Evolutionary conservation across 805 yeast genomes (phyloP).

Genomic region (Debaryomyces maramus): DNA sequence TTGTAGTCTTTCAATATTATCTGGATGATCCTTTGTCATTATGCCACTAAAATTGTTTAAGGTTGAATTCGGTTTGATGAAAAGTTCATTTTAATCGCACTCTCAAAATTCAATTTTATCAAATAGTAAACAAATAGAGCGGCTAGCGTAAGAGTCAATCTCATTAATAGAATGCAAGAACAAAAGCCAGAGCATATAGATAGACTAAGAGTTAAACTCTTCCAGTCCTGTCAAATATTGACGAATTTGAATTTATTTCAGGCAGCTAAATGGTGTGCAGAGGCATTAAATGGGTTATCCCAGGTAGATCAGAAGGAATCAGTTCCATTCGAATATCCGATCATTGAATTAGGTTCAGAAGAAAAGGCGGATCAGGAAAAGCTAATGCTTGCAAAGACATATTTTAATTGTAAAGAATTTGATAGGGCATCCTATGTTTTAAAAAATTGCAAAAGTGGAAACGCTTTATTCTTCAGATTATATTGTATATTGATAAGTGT

Average conservation of each 20-base stretch:
- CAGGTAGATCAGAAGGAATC: slow-evolving; percentile 5
- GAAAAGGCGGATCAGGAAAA: slow-evolving; percentile 45
- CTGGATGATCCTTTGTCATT: slow-evolving; percentile 1
- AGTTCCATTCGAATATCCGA: slow-evolving; percentile 11
- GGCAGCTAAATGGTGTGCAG: slow-evolving; percentile 82
- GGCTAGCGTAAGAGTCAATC: too few species aligned
- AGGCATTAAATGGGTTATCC: slow-evolving; percentile 67
- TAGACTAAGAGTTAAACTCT: slow-evolving; percentile 25
- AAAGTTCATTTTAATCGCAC: neutral
- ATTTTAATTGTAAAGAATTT: slow-evolving; percentile 82
- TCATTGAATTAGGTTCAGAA: slow-evolving; percentile 13
- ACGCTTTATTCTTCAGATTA: slow-evolving; percentile 59
- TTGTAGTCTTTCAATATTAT: neutral
- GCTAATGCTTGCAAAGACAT: slow-evolving; percentile 63
- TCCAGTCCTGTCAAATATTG: slow-evolving; percentile 37
- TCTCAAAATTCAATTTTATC: neutral
- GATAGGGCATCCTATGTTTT: slow-evolving; percentile 70
- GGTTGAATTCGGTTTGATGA: neutral
- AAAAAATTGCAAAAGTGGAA: slow-evolving; percentile 49
- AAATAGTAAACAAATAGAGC: too few species aligned
- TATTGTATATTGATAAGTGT: slow-evolving; percentile 75
- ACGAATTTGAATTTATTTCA: slow-evolving; percentile 60
- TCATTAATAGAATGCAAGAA: slow-evolving; percentile 5
- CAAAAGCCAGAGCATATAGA: slow-evolving; percentile 8
- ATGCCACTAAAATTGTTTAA: neutral